Conservation (phyloP, 2,329 filamentous ascomycete genomes). For the Capronia epimyces region DNA sequence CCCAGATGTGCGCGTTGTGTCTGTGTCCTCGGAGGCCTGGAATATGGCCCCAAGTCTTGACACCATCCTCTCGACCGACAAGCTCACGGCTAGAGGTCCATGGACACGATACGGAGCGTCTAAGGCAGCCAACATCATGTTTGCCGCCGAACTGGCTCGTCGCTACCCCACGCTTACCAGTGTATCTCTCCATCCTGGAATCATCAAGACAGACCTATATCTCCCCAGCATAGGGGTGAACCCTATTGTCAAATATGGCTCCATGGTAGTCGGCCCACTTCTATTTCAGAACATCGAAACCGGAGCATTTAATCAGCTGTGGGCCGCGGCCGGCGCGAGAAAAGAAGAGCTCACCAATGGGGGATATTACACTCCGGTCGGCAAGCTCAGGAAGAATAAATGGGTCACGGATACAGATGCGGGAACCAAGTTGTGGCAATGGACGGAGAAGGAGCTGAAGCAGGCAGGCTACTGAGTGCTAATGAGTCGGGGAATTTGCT, state of each 20-base stretch:
- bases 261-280: slow-evolving; percentile 24
- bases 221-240: slow-evolving; percentile 31
- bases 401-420: slow-evolving; percentile 30
- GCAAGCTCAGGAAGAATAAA: slow-evolving; percentile 28
- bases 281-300: slow-evolving; percentile 34
- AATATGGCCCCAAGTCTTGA: slow-evolving; percentile 35
- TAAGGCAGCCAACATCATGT: slow-evolving; percentile 48
- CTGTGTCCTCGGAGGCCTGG: slow-evolving; percentile 37
- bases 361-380: slow-evolving; percentile 42
- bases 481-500: background rate
- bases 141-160: slow-evolving; percentile 43
- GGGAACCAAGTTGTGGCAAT: slow-evolving; percentile 34
- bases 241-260: slow-evolving; percentile 25
- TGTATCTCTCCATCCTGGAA: slow-evolving; percentile 49
- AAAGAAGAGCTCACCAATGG: slow-evolving; percentile 39
- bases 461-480: slow-evolving; percentile 23
- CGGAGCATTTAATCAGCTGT: slow-evolving; percentile 41
- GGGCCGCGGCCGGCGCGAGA: slow-evolving; percentile 34
- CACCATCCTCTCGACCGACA: slow-evolving; percentile 36
- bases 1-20: slow-evolving; percentile 37
- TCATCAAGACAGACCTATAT: slow-evolving; percentile 41
- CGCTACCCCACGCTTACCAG: slow-evolving; percentile 39
- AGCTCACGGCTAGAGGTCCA: slow-evolving; percentile 35
- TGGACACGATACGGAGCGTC: slow-evolving; percentile 49
- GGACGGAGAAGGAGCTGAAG: slow-evolving; percentile 33